Conservation (phyloP, 2,329 filamentous ascomycete genomes). For the Fusarium vanettenii region DNA sequence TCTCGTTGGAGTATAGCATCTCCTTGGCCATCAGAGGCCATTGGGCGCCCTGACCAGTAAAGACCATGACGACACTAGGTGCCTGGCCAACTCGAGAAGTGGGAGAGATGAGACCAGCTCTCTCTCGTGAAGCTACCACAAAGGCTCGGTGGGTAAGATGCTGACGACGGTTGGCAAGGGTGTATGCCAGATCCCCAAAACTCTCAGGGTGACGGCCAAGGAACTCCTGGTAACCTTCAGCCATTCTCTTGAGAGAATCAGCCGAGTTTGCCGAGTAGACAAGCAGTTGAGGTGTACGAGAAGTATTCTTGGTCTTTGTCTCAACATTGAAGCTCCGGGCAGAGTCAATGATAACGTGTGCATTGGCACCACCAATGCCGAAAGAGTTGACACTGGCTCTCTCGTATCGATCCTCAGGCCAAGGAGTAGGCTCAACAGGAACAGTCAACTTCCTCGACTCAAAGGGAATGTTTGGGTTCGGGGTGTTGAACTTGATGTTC, state of each 20-base stretch:
- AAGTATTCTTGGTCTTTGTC: neutral
- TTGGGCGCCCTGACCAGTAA: conserved; percentile 52
- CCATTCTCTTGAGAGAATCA: conserved; percentile 10
- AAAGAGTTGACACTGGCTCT: neutral
- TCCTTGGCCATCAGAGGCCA: conserved; percentile 48
- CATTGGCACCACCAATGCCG: conserved; percentile 51
- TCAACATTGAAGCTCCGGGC: conserved; percentile 3
- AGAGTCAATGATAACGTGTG: conserved; percentile 46
- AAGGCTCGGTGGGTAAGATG: conserved; percentile 43
- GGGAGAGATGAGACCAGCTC: neutral
- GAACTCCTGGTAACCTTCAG: conserved; percentile 37
- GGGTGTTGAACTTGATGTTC: conserved; percentile 45
- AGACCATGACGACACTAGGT: conserved; percentile 39
- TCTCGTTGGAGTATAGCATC: conserved; percentile 20
- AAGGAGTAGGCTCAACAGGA: conserved; percentile 36
- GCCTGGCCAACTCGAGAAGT: neutral
- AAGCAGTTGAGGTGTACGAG: conserved; percentile 13
- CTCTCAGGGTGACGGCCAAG: conserved; percentile 19
- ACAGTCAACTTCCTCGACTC: conserved; percentile 41
- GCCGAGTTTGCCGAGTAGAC: conserved; percentile 28
- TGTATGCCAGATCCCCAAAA: conserved; percentile 46
- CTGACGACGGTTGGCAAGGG: conserved; percentile 45
- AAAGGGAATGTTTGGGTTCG: conserved; percentile 44
- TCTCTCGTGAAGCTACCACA: conserved; percentile 6
- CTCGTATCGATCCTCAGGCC: conserved; percentile 37